Conservation (phyloP, 257 asterid genomes). For the Salvia miltiorrhiza region DNA sequence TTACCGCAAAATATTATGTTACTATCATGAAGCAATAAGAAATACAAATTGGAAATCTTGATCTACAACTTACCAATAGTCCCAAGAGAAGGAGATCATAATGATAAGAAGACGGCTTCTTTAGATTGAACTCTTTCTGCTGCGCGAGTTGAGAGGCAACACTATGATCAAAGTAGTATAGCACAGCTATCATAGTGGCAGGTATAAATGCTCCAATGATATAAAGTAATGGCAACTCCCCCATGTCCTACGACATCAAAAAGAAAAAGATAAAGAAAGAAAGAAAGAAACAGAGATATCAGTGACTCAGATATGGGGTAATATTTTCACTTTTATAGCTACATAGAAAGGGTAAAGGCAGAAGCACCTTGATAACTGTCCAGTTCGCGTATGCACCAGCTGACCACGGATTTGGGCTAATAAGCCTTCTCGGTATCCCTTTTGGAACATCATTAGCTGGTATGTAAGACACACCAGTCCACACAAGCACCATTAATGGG, state of each 20-base stretch:
- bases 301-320: not conserved
- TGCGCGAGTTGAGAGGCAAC: conserved; percentile 98
- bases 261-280: too few species aligned
- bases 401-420: conserved; percentile 99
- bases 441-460: conserved; percentile 70
- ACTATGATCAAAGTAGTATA: conserved; percentile 96
- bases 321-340: not conserved
- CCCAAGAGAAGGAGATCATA: conserved; percentile 96
- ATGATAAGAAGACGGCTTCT: conserved; percentile 92
- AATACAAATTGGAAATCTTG: not conserved
- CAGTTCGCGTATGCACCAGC: conserved; percentile 90
- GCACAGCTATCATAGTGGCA: conserved; percentile 98
- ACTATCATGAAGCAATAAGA: not conserved
- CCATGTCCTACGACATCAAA: conserved; percentile 68
- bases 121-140: conserved; percentile 85
- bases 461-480: conserved; percentile 88
- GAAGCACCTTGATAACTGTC: conserved; percentile 88
- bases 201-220: conserved; percentile 93
- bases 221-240: conserved; percentile 75
- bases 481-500: conserved; percentile 87
- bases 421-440: conserved; percentile 86
- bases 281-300: not conserved
- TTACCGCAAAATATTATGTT: conserved; percentile 2
- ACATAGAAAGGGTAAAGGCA: not conserved
- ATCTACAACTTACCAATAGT: conserved; percentile 54